Conservation (phyloP, 1,139 yeast species). For the Diutina pseudorugosa region DNA sequence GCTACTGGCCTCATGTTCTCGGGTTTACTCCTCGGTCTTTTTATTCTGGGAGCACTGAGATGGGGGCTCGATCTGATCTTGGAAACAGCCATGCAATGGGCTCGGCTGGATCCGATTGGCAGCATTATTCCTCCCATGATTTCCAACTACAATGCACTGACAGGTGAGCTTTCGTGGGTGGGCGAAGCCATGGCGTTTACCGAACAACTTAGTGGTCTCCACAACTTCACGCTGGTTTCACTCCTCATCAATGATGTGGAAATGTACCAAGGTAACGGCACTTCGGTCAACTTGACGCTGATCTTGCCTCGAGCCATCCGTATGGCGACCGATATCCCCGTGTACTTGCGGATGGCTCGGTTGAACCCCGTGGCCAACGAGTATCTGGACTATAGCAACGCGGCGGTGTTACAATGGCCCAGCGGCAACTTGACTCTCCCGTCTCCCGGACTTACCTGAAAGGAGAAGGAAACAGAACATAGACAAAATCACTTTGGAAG, state of each 20-base stretch:
- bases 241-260: conserved; percentile 73
- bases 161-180: conserved; percentile 27
- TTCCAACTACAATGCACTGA: conserved; percentile 17
- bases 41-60: conserved; percentile 74
- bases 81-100: conserved; percentile 58
- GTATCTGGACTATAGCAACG: conserved; percentile 45
- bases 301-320: conserved; percentile 16
- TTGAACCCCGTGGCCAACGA: conserved; percentile 27
- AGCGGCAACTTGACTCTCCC: conserved; percentile 6
- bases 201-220: not conserved
- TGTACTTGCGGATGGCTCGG: conserved; percentile 45
- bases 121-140: conserved; percentile 47
- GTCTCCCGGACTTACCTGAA: not conserved
- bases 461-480: no score
- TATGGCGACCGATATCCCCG: conserved; percentile 19
- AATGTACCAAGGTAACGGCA: conserved; percentile 42
- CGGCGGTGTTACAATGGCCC: conserved; percentile 48
- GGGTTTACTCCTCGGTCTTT: conserved; percentile 72
- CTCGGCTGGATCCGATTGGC: conserved; percentile 69
- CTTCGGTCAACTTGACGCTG: conserved; percentile 27
- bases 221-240: conserved; percentile 36
- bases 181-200: conserved; percentile 6
- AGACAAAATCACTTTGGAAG: not conserved
- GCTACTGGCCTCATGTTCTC: conserved; percentile 61
- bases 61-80: conserved; percentile 92